These are phyloP conservation scores for Peronospora destructor DNA, from an alignment of 352 stramenopile genomes.

Conservation along the genomic window DNA sequence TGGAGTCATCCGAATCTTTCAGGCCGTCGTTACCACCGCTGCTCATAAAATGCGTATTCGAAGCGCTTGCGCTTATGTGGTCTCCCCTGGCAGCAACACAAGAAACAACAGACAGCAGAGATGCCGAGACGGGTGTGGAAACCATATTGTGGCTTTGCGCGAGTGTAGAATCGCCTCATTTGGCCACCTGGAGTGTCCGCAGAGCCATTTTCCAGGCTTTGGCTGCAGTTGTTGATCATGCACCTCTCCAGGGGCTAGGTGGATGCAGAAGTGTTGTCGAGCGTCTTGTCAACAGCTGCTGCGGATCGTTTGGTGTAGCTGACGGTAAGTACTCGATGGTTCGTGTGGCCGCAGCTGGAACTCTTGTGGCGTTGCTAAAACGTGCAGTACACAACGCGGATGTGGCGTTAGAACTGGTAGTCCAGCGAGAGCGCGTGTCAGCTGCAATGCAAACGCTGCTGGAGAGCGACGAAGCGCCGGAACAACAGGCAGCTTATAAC, in stretches of 20 bases:
- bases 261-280: constrained; percentile 25
- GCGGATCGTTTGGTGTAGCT: constrained; percentile 44
- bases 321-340: constrained; percentile 72
- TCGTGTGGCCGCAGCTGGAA: constrained; percentile 46
- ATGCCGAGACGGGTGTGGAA: constrained; percentile 17
- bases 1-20: constrained; percentile 7
- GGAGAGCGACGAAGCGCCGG: constrained; percentile 47
- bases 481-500: constrained; percentile 52
- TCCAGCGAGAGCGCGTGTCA: constrained; percentile 42
- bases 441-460: constrained; percentile 39
- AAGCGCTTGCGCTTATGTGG: constrained; percentile 51
- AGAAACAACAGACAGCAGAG: not conserved
- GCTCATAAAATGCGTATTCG: constrained; percentile 68
- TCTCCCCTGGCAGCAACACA: constrained; percentile 8
- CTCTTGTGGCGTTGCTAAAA: constrained; percentile 39
- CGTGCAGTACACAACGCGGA: constrained; percentile 24
- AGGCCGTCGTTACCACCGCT: constrained; percentile 39
- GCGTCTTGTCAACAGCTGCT: constrained; percentile 37
- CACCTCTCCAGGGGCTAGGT: constrained; percentile 14
- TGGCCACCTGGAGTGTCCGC: constrained; percentile 65
- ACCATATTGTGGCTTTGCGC: constrained; percentile 45
- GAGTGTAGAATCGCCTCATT: constrained; percentile 28
- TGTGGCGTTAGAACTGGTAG: constrained; percentile 39
- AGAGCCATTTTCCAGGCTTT: constrained; percentile 46
- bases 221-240: constrained; percentile 29